Evolutionary conservation across 176 grass and related monocot species (phyloP).

Genomic region (Alopecurus myosuroides): DNA sequence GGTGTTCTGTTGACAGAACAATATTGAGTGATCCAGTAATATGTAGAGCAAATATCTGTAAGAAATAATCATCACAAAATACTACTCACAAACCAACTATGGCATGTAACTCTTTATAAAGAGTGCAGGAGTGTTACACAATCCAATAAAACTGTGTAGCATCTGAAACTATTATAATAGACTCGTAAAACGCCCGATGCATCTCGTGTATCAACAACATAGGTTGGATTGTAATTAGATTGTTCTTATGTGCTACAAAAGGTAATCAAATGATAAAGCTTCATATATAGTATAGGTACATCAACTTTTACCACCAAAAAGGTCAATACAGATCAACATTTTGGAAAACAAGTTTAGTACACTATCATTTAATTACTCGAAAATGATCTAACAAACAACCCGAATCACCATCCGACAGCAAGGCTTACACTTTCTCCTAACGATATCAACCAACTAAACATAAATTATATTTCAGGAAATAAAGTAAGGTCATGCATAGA

Average conservation of each 20-base stretch:
- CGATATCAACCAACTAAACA: not conserved
- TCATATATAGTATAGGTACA: not conserved
- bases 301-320: not conserved
- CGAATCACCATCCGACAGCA: not conserved
- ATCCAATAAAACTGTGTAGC: not conserved
- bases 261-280: not conserved
- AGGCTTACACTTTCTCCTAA: not conserved
- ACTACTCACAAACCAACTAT: not conserved
- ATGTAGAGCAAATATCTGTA: no score
- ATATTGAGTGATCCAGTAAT: no score
- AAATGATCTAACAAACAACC: not conserved
- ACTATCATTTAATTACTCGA: no score
- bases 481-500: no score
- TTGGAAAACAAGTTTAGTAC: no score
- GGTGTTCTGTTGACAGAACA: no score
- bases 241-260: not conserved
- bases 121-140: not conserved
- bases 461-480: not conserved
- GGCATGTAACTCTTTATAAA: not conserved
- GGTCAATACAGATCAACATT: no score
- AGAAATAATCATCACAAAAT: no score
- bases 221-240: not conserved
- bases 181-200: not conserved
- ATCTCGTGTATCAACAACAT: not conserved
- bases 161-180: not conserved